A percentile compares a stretch with the other conserved stretches of the same genome.
Conservation (phyloP, 2,329 filamentous ascomycete genomes). For the Hymenoscyphus fructigenus region DNA sequence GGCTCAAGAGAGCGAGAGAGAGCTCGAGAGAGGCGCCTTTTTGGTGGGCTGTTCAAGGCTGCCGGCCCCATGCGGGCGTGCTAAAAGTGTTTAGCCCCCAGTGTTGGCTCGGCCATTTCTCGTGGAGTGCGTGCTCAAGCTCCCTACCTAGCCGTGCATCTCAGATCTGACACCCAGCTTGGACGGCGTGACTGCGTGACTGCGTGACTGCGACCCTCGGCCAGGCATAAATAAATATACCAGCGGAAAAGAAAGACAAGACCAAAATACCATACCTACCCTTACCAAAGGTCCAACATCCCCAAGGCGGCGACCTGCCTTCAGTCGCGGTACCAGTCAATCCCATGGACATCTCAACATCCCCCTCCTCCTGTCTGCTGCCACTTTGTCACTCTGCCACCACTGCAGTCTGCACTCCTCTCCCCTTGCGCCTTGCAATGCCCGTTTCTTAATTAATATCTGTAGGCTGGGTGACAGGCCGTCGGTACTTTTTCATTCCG, state of each 20-base stretch:
- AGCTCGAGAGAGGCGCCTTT: not conserved
- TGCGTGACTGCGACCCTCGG: not conserved
- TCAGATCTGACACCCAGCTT: not conserved
- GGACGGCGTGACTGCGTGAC: not conserved
- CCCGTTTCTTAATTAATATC: not conserved
- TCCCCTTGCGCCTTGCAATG: not conserved
- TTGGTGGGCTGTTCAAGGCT: too few species aligned
- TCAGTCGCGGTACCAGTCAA: not conserved
- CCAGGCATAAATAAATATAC: not conserved
- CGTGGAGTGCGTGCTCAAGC: not conserved
- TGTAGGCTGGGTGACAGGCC: conserved; percentile 3
- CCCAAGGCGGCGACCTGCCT: not conserved
- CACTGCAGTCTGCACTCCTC: too few species aligned
- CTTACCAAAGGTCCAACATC: not conserved
- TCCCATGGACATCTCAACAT: not conserved
- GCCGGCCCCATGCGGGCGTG: not conserved
- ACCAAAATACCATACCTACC: not conserved
- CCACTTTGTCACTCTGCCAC: not conserved
- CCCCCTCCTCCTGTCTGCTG: not conserved
- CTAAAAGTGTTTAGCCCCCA: too few species aligned
- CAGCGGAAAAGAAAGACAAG: not conserved
- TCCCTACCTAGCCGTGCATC: not conserved
- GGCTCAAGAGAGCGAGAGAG: too few species aligned
- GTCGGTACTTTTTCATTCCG: conserved; percentile 13
- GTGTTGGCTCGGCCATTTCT: not conserved